Evolutionary conservation across 1,139 yeast genomes (phyloP), one percentile per base, ranked within the genome.

Genomic region (Wickerhamomyces sp.): DNA sequence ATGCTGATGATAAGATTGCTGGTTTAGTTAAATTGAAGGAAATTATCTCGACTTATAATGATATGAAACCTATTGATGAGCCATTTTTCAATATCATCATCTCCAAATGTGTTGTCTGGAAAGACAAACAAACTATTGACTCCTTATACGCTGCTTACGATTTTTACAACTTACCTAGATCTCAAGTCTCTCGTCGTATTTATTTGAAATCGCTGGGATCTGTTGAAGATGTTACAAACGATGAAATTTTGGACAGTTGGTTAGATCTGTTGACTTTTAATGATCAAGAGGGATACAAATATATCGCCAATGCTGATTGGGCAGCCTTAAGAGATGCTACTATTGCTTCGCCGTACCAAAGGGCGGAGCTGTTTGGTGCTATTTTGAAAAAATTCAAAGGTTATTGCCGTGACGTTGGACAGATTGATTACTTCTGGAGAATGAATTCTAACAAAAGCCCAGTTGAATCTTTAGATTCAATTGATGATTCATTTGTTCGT

Each of bases 251-350:
- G 46, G 54, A 59, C 20, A 68, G 76, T 47, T 87, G 95, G 89
- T 66, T 73, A 46, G 76, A 76, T 39, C 67, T 84, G 31, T 63
- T 83, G 37, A 44, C 56, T 13, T 67, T 70, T 44, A 72, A 81
- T 50, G 87, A 81, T 45, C 59, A 64, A 18, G 70, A 72, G 39
- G 75, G 77, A 7, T 76, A 74, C 60, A 64, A 59, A 28, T 81
- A 79, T 52, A 80, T 81, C 51, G 90, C 95, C 10, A 78, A 78
- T 54, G 94, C 92, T 20, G 95, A 87, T 64, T 86, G 95, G 92
- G 81, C 90, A 36, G 86, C 96, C 2, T 66, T 89, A 44, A 74
- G 90, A 63, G 88, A 81, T 59, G 85, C 90, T 13, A 83, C 92
- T 6, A 72, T 83, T 35, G 73, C 75, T 38, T 45, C 53, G 3